Evolutionary conservation across 352 stramenopile genomes (phyloP).

Genomic region (Pythium utonaiense): DNA sequence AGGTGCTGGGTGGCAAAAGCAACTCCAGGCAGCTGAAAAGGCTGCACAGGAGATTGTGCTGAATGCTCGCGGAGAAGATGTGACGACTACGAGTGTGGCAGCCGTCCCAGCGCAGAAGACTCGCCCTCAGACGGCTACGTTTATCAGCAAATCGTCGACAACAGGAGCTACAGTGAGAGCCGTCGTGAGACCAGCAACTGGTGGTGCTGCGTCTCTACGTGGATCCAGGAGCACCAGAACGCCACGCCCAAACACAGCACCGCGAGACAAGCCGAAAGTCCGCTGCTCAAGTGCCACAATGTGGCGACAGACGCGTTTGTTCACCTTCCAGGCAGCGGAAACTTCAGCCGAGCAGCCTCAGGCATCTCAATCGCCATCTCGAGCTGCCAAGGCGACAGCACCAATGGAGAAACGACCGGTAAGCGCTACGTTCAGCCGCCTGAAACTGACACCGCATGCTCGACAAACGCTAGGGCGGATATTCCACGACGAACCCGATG

Average conservation of each 20-base stretch:
- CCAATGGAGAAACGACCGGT: background rate
- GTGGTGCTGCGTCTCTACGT: background rate
- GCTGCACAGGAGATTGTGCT: background rate
- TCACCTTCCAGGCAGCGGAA: constrained; percentile 29
- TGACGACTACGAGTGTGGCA: background rate
- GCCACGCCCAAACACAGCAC: background rate
- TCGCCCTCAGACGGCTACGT: constrained; percentile 10
- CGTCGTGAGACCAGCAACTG: constrained; percentile 1
- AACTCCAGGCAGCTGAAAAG: constrained; percentile 1
- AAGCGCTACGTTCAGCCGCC: constrained; percentile 2
- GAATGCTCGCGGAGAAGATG: background rate
- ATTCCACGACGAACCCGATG: constrained; percentile 15
- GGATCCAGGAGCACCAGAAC: background rate
- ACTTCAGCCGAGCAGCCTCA: background rate
- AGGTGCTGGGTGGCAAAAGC: constrained; percentile 26
- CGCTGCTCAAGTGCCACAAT: constrained; percentile 45
- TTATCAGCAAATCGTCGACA: background rate
- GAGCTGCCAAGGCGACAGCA: background rate
- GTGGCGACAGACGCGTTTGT: constrained; percentile 41
- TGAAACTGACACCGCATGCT: constrained; percentile 15
- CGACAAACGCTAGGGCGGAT: constrained; percentile 18
- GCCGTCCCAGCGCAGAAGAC: background rate
- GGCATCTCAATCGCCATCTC: background rate
- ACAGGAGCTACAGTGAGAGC: background rate
- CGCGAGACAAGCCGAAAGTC: constrained; percentile 10